phyloP scores from a whole-genome alignment of 2,329 filamentous ascomycete species.

The Dryadomyces quercus-mongolicae region DNA sequence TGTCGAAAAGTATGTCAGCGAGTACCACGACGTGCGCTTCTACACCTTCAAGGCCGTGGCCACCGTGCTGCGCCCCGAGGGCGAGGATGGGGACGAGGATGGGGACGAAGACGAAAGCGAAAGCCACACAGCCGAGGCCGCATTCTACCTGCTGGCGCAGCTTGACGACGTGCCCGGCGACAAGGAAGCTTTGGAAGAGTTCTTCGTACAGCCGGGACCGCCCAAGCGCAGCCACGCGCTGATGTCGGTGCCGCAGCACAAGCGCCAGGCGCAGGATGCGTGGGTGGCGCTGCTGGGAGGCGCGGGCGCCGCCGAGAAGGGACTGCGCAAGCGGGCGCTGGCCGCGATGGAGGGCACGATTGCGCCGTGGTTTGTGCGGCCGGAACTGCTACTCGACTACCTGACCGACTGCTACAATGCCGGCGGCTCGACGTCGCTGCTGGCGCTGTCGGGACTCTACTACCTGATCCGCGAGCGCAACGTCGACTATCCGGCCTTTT shows the following conservation, averaged over 20 bases:
- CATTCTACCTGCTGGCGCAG: conserved; percentile 49
- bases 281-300: conserved; percentile 70
- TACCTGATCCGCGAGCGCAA: conserved; percentile 90
- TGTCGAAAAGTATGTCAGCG: conserved; percentile 62
- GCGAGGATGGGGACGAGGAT: conserved; percentile 9
- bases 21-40: conserved; percentile 75
- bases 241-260: conserved; percentile 56
- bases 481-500: conserved; percentile 91
- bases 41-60: conserved; percentile 61
- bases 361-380: conserved; percentile 78
- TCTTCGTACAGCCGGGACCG: conserved; percentile 49
- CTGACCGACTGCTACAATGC: conserved; percentile 85
- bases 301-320: conserved; percentile 49
- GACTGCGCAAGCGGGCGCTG: conserved; percentile 70
- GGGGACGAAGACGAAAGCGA: conserved; percentile 8
- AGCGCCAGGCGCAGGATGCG: conserved; percentile 69
- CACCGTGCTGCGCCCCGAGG: conserved; percentile 15
- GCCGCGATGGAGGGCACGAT: conserved; percentile 65
- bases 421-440: conserved; percentile 74
- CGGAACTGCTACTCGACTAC: conserved; percentile 90
- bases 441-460: conserved; percentile 87
- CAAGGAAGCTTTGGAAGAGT: conserved; percentile 53
- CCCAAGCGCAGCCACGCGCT: conserved; percentile 56
- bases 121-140: conserved; percentile 34
- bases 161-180: conserved; percentile 61